Evolutionary conservation across 208 protist species (phyloP), one percentile per base, ranked within the genome.

Genomic region (Phytomonas sp.): DNA sequence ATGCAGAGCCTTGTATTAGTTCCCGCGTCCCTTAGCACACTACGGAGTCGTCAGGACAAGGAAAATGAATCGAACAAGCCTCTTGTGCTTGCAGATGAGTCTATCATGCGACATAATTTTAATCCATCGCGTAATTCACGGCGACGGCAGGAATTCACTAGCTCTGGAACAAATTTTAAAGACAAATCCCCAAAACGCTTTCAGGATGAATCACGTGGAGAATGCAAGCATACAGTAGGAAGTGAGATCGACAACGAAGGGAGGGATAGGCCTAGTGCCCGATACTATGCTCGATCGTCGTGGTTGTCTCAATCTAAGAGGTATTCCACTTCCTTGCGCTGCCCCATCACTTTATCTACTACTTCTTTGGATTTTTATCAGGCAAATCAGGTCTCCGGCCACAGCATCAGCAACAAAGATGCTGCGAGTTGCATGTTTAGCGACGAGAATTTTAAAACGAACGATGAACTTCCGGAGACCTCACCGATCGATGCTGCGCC

Each of bases 381-480:
- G 26, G 20, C 20, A 56, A 56, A 11, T 23, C 46, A 56, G 46
- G 46, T 1, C 17, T 56, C 46, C 26, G 20, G 46, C n/a, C 30
- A 68, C 26, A 68, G 46, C 65, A 68, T 66, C 26, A 68, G 1
- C 23, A 62, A 68, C 51, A 37, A 72, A 31, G 26, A 34, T 37
- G 60, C 26, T 60, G 51, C 23, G 46, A 5, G n/a, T 34, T 15
- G 29, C 23, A 33, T 68, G 23, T 51, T 65, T 6, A 68, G 67
- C 40, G 26, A 68, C 15, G 51, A 51, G 23, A 56, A 68, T 30
- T 15, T 29, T 67, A 37, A 60, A 20, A n/a, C n/a, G 2, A 23
- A 31, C 23, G 26, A 33, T 0, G 51, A 68, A 37, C 9, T 32
- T 26, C 29, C 60, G 0, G 29, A 26, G 28, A 32, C 60, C 20